Conservation (phyloP, 1,284 basidiomycete genomes). For the Malassezia sympodialis region DNA sequence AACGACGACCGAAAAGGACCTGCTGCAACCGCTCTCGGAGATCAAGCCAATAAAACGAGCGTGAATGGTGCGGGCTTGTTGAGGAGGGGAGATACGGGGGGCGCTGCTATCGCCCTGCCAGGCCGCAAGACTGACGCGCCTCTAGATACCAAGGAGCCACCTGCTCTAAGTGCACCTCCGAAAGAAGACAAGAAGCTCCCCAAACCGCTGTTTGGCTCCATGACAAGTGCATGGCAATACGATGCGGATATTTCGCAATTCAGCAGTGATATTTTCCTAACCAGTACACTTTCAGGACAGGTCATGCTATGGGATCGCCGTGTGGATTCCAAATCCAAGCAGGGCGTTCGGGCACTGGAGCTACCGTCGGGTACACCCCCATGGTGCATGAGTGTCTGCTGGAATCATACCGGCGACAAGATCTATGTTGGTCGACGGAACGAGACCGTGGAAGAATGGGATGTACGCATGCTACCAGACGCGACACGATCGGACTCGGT, state of each 20-base stretch:
- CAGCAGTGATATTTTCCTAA: slow-evolving; percentile 76
- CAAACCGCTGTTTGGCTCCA: slow-evolving; percentile 39
- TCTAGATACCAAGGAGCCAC: neutral
- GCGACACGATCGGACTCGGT: neutral
- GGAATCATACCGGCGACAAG: slow-evolving; percentile 76
- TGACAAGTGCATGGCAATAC: slow-evolving; percentile 30
- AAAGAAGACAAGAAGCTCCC: slow-evolving; percentile 19
- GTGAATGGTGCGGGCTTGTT: neutral
- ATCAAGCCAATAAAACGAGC: slow-evolving; percentile 9
- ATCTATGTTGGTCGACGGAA: slow-evolving; percentile 86
- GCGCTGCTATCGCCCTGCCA: neutral
- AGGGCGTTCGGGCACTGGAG: slow-evolving; percentile 69
- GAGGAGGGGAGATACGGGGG: neutral
- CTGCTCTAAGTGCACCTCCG: neutral
- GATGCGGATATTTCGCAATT: slow-evolving; percentile 50
- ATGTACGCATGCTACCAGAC: slow-evolving; percentile 53
- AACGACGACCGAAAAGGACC: slow-evolving; percentile 1
- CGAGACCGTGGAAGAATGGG: slow-evolving; percentile 86
- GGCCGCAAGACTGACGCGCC: neutral
- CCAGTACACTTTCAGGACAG: slow-evolving; percentile 82
- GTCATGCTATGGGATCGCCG: slow-evolving; percentile 82
- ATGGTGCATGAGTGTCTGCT: slow-evolving; percentile 66
- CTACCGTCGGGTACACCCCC: slow-evolving; percentile 83
- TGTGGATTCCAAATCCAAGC: slow-evolving; percentile 52
- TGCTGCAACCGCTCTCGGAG: neutral